Evolutionary conservation across 2,329 filamentous ascomycete species (phyloP).

Genomic region (Fusarium hostae): DNA sequence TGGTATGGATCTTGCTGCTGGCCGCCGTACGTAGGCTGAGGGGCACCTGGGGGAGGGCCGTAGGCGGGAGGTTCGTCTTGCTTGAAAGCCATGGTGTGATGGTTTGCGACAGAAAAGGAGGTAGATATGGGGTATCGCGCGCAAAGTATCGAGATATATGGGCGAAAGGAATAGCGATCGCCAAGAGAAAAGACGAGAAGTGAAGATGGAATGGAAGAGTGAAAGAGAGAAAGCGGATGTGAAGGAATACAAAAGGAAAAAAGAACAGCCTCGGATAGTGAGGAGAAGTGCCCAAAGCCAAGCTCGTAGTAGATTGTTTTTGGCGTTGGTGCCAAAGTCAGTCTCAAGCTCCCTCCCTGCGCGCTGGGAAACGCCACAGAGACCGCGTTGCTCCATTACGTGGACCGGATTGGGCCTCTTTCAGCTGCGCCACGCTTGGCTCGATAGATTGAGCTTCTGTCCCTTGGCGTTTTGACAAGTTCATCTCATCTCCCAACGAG

Average conservation of each 20-base stretch:
- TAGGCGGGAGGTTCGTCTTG: conserved; percentile 63
- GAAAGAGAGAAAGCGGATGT: conserved; percentile 13
- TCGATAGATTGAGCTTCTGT: conserved; percentile 19
- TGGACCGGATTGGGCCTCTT: conserved; percentile 35
- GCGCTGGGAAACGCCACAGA: conserved; percentile 37
- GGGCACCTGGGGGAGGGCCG: conserved; percentile 50
- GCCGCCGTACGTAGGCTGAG: conserved; percentile 59
- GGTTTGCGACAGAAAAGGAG: conserved; percentile 13
- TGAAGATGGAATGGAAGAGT: background rate
- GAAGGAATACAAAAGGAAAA: conserved; percentile 26
- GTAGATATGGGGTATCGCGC: background rate
- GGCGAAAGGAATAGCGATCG: conserved; percentile 3
- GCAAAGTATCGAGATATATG: conserved; percentile 1
- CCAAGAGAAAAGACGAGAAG: background rate
- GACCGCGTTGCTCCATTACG: conserved; percentile 42
- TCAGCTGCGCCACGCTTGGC: conserved; percentile 51
- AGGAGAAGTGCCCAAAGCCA: conserved; percentile 21
- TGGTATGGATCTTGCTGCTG: conserved; percentile 51
- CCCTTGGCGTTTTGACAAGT: conserved; percentile 23
- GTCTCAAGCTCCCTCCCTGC: conserved; percentile 24
- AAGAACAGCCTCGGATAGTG: conserved; percentile 3
- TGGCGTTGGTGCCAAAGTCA: conserved; percentile 34
- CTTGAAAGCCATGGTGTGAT: conserved; percentile 50
- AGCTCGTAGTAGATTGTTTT: conserved; percentile 28
- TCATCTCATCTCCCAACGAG: conserved; percentile 17